Percentiles rank a stretch among this genome's conserved stretches.
These are phyloP conservation scores for Cinnamomum micranthum DNA, from an alignment of 164 flowering plant genomes.

Conservation along the genomic window DNA sequence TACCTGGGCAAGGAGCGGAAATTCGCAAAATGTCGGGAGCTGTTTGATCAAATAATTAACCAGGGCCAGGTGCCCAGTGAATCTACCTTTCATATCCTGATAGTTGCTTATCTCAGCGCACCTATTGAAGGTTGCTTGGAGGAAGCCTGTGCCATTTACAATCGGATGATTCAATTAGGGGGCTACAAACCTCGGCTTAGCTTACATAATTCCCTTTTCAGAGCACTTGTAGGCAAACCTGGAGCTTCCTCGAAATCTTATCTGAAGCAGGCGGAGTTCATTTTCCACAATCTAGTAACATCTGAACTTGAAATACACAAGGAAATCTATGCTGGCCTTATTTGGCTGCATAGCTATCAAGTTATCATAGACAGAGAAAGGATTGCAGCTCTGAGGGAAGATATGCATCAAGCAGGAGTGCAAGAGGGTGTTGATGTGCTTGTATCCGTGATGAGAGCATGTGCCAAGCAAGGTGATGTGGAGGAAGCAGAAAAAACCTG, in stretches of 20 bases:
- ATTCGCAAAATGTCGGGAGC: slow-evolving; percentile 69
- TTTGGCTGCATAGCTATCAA: slow-evolving; percentile 94
- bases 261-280: slow-evolving; percentile 88
- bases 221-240: slow-evolving; percentile 68
- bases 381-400: slow-evolving; percentile 44
- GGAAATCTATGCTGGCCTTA: slow-evolving; percentile 74
- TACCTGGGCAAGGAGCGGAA: slow-evolving; percentile 86
- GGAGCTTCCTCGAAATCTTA: slow-evolving; percentile 52
- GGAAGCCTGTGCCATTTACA: slow-evolving; percentile 84
- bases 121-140: slow-evolving; percentile 59
- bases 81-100: slow-evolving; percentile 82
- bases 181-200: slow-evolving; percentile 77
- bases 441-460: slow-evolving; percentile 74
- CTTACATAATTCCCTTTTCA: slow-evolving; percentile 82
- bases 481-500: slow-evolving; percentile 74
- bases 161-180: slow-evolving; percentile 90
- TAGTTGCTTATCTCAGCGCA: slow-evolving; percentile 76
- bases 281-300: slow-evolving; percentile 71
- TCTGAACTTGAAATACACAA: slow-evolving; percentile 67
- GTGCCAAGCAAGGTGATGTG: slow-evolving; percentile 69
- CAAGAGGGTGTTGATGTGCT: slow-evolving; percentile 68
- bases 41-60: slow-evolving; percentile 79
- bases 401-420: slow-evolving; percentile 59
- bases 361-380: slow-evolving; percentile 67
- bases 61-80: slow-evolving; percentile 84